Evolutionary conservation across 2,329 filamentous ascomycete genomes (phyloP).

Genomic region (Sclerotinia borealis): DNA sequence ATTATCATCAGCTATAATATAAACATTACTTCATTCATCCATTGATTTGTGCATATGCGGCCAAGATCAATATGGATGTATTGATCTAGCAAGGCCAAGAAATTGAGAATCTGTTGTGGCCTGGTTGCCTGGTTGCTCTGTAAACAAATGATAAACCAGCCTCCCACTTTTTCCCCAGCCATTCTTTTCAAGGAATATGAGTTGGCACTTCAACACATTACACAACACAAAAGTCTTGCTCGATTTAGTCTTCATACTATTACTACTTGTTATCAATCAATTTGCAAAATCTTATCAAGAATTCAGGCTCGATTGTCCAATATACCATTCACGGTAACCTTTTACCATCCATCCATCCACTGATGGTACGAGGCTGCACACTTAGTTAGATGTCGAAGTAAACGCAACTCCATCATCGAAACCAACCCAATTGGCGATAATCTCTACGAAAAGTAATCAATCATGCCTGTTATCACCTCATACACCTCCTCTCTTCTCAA

Average conservation of each 20-base stretch:
- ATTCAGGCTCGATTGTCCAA: background rate
- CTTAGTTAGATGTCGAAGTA: slow-evolving; percentile 9
- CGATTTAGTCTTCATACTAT: background rate
- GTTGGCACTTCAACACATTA: slow-evolving; percentile 1
- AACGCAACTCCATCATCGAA: background rate
- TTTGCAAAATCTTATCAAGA: background rate
- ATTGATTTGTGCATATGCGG: background rate
- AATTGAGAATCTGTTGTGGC: background rate
- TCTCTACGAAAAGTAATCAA: background rate
- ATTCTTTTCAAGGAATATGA: slow-evolving; percentile 6
- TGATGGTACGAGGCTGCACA: slow-evolving; percentile 2
- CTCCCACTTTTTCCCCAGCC: slow-evolving; percentile 14
- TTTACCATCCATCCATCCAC: background rate
- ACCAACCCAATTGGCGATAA: background rate
- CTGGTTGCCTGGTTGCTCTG: slow-evolving; percentile 6
- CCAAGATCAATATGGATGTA: background rate
- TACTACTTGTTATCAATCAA: background rate
- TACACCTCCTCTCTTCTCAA: slow-evolving; percentile 22
- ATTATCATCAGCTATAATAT: background rate
- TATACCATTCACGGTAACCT: background rate
- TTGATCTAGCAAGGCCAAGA: background rate
- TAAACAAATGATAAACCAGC: slow-evolving; percentile 9
- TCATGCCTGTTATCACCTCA: slow-evolving; percentile 28
- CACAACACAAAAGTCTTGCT: background rate
- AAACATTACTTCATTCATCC: background rate